Base-by-base conservation (phyloP, 2,329 filamentous ascomycete species). In the Trichophyton verrucosum region DNA sequence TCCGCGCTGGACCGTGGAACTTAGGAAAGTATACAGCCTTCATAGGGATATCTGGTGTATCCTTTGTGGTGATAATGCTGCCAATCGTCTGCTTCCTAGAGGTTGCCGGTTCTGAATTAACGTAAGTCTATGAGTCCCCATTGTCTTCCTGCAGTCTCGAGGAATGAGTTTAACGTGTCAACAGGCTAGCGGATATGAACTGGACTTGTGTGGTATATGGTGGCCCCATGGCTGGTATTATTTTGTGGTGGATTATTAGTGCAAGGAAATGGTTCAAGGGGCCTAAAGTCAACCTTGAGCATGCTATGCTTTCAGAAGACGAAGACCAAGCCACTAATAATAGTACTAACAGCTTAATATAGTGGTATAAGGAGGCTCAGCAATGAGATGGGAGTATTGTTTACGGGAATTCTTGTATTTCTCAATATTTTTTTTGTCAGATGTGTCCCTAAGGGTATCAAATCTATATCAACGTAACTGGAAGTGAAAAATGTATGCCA, bases 251-350 rank as follows among this genome's bases (percentile, higher is more conserved):
- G 77, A 73, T 82, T 46, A 72, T 87, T 3, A 79, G 81, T 65
- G 85, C 85, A 8, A 77, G 77, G 57, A 85, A 82, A 67, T 88
- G 85, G 85, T 88, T 88, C 72, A 85, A 82, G 67, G 86, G 86
- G 0, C 85, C 86, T 0, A 86, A 83, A 74, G 81, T 88, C 63
- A 87, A 87, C 66, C 75, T 87, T 27, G 80, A 83, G 65, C 81
- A 84, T 71, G 47, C 56, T 6, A 64, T 63, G 59, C n/a, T 61
- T 13, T 15, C 20, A 13, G 15, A 5, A 15, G 36, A 44, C 24
- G 27, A 55, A 13, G 22, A 22, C 22, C 20, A 11, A 24, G 13
- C 3, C 20, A 55, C 22, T 49, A 20, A 55, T 8, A 17, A 20
- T 36, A 55, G 51, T 15, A 20, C 27, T 36, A 33, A 20, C 15